Conservation (phyloP, 2,329 filamentous ascomycete genomes). For the Stagonosporopsis vannaccii region DNA sequence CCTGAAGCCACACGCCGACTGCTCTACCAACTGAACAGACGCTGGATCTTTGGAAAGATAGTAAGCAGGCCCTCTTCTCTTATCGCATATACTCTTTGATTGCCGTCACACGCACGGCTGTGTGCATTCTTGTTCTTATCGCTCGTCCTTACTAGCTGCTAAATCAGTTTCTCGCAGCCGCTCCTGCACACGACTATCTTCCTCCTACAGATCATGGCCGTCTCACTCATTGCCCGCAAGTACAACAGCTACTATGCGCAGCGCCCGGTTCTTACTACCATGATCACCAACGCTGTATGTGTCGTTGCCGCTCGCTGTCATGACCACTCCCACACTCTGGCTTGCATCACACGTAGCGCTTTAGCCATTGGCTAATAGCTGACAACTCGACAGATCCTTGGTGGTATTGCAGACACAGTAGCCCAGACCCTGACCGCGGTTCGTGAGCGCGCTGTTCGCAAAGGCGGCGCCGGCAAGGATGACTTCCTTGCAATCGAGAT, state of each 20-base stretch:
- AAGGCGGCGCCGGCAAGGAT: slow-evolving; percentile 67
- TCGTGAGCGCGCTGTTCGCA: slow-evolving; percentile 70
- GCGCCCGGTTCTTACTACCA: slow-evolving; percentile 94
- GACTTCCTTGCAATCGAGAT: slow-evolving; percentile 87
- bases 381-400: slow-evolving; percentile 63
- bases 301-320: slow-evolving; percentile 9
- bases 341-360: neutral
- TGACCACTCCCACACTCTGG: neutral
- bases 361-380: slow-evolving; percentile 10
- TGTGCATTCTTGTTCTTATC: slow-evolving; percentile 11
- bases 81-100: neutral
- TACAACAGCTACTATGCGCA: slow-evolving; percentile 96
- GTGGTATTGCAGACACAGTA: slow-evolving; percentile 94
- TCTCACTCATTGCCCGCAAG: slow-evolving; percentile 80
- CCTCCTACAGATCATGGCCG: slow-evolving; percentile 85
- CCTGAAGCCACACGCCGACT: slow-evolving; percentile 63
- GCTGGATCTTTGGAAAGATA: slow-evolving; percentile 76
- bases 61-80: slow-evolving; percentile 57
- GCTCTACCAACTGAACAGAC: slow-evolving; percentile 71
- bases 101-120: slow-evolving; percentile 3
- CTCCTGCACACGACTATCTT: slow-evolving; percentile 85
- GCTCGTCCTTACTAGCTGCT: slow-evolving; percentile 19
- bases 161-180: slow-evolving; percentile 65
- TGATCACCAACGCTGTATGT: slow-evolving; percentile 93
- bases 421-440: slow-evolving; percentile 91